phyloP scores from a whole-genome alignment of 1,139 yeast species.

The Nakaseomyces delphensis region DNA sequence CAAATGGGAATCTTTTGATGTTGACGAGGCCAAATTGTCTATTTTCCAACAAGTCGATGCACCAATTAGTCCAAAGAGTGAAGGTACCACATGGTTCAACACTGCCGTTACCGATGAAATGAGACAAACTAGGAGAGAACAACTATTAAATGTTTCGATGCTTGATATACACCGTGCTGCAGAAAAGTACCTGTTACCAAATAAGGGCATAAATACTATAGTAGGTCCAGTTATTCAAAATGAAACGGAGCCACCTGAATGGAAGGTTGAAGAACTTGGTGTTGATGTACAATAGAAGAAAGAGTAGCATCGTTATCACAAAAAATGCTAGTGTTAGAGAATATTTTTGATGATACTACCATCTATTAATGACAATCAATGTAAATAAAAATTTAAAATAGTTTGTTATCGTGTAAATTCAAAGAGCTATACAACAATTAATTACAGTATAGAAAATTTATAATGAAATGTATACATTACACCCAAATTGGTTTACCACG shows the following conservation, averaged over 20 bases:
- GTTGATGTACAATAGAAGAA: neutral
- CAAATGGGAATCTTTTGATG: conserved; percentile 48
- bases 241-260: conserved; percentile 11
- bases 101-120: conserved; percentile 70
- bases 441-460: neutral
- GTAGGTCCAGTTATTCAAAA: conserved; percentile 20
- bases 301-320: no score
- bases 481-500: conserved; percentile 57
- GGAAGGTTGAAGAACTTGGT: conserved; percentile 13
- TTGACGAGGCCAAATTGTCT: conserved; percentile 83
- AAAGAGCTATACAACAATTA: no score
- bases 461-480: neutral
- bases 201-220: conserved; percentile 16
- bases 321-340: no score
- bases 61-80: conserved; percentile 72
- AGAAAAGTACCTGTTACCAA: conserved; percentile 11
- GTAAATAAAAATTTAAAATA: no score
- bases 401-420: no score
- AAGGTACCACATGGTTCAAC: conserved; percentile 59
- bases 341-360: no score
- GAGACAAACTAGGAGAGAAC: conserved; percentile 72
- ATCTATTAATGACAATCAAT: no score
- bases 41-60: conserved; percentile 90
- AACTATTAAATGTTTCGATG: conserved; percentile 55
- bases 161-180: conserved; percentile 41